Conservation (phyloP, 169 alveolate genomes). For the Toxoplasma gondii region DNA sequence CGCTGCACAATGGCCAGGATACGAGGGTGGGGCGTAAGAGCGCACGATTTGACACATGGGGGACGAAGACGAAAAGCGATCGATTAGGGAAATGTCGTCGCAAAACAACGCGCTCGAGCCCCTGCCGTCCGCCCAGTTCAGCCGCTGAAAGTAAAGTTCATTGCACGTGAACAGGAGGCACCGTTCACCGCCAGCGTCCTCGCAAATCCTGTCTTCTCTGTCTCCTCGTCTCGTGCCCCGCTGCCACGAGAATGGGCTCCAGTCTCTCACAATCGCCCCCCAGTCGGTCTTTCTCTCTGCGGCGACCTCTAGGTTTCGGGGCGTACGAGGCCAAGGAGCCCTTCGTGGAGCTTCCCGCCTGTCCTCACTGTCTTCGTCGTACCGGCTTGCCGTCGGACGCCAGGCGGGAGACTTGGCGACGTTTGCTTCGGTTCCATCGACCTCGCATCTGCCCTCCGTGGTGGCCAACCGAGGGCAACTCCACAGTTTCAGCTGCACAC, state of each 20-base stretch:
- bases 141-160: constrained; percentile 26
- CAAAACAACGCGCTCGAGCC: constrained; percentile 31
- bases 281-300: background rate
- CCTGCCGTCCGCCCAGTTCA: constrained; percentile 32
- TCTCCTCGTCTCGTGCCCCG: background rate
- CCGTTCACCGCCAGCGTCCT: background rate
- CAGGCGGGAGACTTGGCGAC: too few relatives aligned
- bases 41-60: constrained; percentile 20
- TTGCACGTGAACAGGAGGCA: background rate
- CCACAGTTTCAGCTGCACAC: background rate
- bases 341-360: too few relatives aligned
- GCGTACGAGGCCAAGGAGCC: background rate
- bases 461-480: background rate
- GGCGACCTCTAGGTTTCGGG: background rate
- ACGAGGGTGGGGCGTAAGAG: constrained; percentile 13
- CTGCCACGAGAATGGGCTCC: background rate
- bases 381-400: too few relatives aligned
- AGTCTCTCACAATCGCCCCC: background rate
- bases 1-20: background rate
- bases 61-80: background rate
- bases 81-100: background rate
- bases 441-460: too few relatives aligned
- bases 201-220: background rate
- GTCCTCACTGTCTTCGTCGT: too few relatives aligned
- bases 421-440: too few relatives aligned